Percentiles rank a stretch among this genome's conserved stretches.
These are phyloP conservation scores for Ascochyta lentis DNA, from an alignment of 2,329 filamentous ascomycete genomes.

Conservation along the genomic window DNA sequence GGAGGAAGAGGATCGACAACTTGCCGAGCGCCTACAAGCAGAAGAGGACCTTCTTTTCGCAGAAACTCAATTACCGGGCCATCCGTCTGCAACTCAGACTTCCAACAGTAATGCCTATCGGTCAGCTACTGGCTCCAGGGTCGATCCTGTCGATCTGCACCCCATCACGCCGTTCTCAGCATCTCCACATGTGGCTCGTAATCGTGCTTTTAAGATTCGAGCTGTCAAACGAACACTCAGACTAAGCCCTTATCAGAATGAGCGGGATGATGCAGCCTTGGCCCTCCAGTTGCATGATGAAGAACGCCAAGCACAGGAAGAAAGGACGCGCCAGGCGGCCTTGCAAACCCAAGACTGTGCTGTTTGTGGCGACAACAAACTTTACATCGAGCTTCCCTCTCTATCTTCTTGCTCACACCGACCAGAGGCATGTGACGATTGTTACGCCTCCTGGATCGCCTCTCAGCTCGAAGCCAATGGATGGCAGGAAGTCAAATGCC, in stretches of 20 bases:
- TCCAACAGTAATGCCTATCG: too few relatives aligned
- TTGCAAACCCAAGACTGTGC: constrained; percentile 24
- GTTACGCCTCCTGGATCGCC: constrained; percentile 49
- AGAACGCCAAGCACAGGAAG: not conserved
- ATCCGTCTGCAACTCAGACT: too few relatives aligned
- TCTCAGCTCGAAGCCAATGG: constrained; percentile 46
- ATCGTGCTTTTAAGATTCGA: too few relatives aligned
- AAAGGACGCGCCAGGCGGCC: not conserved
- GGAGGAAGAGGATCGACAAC: not conserved
- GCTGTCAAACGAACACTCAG: not conserved
- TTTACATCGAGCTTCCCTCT: constrained; percentile 28
- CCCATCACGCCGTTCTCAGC: not conserved
- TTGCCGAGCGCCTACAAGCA: not conserved
- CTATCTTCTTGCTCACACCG: constrained; percentile 43
- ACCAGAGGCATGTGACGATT: constrained; percentile 45
- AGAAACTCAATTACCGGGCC: not conserved
- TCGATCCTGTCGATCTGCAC: not conserved
- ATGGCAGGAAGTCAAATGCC: constrained; percentile 60
- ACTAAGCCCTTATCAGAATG: not conserved
- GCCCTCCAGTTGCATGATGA: constrained; percentile 14
- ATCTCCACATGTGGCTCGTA: not conserved
- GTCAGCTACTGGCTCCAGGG: not conserved
- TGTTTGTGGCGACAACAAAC: constrained; percentile 28
- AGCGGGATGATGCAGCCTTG: constrained; percentile 13
- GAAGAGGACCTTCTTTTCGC: not conserved